phyloP scores from a whole-genome alignment of 257 asterid genomes.

The Cinchona pubescens region DNA sequence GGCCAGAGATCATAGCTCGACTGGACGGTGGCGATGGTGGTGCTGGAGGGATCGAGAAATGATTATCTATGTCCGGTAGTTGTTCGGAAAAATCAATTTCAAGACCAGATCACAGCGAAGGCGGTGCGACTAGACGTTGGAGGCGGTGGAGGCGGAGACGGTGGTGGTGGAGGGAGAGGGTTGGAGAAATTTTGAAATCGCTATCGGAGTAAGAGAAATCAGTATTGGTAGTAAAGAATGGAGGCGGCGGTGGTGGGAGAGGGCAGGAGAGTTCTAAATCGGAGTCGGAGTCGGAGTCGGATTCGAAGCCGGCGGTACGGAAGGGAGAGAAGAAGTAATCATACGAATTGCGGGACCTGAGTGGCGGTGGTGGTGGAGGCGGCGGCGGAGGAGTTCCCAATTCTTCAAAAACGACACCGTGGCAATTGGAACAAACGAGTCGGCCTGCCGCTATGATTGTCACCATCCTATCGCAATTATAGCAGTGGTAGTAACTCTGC shows the following conservation, averaged over 20 bases:
- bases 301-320: background rate
- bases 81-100: background rate
- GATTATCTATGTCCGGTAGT: background rate
- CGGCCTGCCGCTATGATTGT: constrained; percentile 37
- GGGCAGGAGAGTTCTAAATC: background rate
- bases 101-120: background rate
- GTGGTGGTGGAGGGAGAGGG: background rate
- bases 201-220: background rate
- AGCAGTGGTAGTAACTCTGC: constrained; percentile 47
- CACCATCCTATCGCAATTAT: constrained; percentile 59
- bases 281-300: constrained; percentile 24
- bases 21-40: no score
- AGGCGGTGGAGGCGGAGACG: background rate
- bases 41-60: background rate
- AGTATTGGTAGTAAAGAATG: background rate
- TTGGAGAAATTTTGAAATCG: background rate
- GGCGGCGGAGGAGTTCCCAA: background rate
- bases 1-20: no score
- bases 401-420: constrained; percentile 54
- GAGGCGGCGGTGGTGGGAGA: background rate
- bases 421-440: constrained; percentile 61
- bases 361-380: background rate
- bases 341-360: background rate
- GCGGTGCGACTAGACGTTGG: background rate
- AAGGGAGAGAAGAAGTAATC: background rate